Evolutionary conservation across 1,284 basidiomycete genomes (phyloP).

Genomic region (Mrakiaceae sp.): DNA sequence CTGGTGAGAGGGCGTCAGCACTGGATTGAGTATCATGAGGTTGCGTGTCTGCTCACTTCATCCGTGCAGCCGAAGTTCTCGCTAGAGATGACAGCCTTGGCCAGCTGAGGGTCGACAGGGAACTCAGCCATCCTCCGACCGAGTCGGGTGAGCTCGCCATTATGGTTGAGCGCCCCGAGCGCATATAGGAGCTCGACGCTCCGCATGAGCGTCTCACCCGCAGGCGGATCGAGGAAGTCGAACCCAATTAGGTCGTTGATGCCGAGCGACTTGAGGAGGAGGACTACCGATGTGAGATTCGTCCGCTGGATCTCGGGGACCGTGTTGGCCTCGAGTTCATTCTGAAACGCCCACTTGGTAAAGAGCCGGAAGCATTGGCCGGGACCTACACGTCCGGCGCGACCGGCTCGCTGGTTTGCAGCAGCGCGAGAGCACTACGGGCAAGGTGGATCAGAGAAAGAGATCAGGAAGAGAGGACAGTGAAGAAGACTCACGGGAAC

Average conservation of each 20-base stretch:
- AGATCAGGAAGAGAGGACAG: constrained; percentile 11
- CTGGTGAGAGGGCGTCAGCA: constrained; percentile 33
- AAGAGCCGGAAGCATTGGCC: constrained; percentile 89
- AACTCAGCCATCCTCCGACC: constrained; percentile 98
- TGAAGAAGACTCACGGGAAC: constrained; percentile 57
- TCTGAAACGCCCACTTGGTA: constrained; percentile 52
- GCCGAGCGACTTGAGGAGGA: constrained; percentile 50
- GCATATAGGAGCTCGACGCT: constrained; percentile 90
- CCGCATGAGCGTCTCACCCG: constrained; percentile 94
- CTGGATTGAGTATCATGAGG: not conserved
- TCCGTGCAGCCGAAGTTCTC: constrained; percentile 93
- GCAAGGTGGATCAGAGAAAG: not conserved
- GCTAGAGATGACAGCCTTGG: constrained; percentile 89
- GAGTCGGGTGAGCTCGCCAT: constrained; percentile 89
- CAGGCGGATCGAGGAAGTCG: constrained; percentile 54
- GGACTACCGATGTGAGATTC: constrained; percentile 40
- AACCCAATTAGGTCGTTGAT: constrained; percentile 53
- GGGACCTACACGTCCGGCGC: constrained; percentile 92
- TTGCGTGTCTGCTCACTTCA: constrained; percentile 48
- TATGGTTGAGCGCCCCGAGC: constrained; percentile 88
- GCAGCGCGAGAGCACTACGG: constrained; percentile 84
- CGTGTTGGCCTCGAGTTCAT: constrained; percentile 50
- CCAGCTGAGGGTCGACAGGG: constrained; percentile 95
- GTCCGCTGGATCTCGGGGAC: constrained; percentile 46
- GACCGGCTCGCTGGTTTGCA: constrained; percentile 90